Evolutionary conservation across 306 rosid genomes (phyloP).

Genomic region (Mimosa bimucronata): DNA sequence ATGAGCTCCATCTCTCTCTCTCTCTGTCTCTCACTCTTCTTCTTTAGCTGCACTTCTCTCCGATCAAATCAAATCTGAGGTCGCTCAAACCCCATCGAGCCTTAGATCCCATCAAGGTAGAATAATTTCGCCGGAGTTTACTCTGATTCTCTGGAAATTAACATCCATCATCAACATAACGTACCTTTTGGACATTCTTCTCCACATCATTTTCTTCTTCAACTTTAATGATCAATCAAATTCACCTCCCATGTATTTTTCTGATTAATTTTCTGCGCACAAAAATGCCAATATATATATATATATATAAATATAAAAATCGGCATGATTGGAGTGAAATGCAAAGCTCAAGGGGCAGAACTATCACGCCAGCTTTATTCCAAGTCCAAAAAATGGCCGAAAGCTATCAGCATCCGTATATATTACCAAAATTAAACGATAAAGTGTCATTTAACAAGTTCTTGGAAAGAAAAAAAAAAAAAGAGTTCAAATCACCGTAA

Average conservation of each 20-base stretch:
- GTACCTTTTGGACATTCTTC: constrained; percentile 93
- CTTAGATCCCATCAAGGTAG: constrained; percentile 72
- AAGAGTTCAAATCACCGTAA: background rate
- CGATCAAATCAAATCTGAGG: constrained; percentile 46
- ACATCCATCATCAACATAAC: constrained; percentile 1
- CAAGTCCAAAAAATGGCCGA: background rate
- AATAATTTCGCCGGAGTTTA: too few species aligned
- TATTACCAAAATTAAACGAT: background rate
- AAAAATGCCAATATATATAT: too few species aligned
- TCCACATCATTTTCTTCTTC: constrained; percentile 79
- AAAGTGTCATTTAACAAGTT: background rate
- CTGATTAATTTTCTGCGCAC: constrained; percentile 92
- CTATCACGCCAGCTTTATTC: background rate
- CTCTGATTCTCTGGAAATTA: too few species aligned
- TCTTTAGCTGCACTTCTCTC: constrained; percentile 60
- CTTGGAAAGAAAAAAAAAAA: background rate
- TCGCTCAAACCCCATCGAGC: constrained; percentile 48
- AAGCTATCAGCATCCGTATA: background rate
- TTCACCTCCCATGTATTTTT: constrained; percentile 95
- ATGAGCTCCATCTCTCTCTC: constrained; percentile 73
- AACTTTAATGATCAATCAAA: constrained; percentile 83
- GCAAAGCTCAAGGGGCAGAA: background rate
- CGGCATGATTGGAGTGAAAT: background rate
- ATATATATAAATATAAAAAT: too few species aligned
- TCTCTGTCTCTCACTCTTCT: constrained; percentile 63